Evolutionary conservation across 2,329 filamentous ascomycete species (phyloP), one percentile per base, ranked within the genome.

Genomic region (Graphiopsis chlorocephala): DNA sequence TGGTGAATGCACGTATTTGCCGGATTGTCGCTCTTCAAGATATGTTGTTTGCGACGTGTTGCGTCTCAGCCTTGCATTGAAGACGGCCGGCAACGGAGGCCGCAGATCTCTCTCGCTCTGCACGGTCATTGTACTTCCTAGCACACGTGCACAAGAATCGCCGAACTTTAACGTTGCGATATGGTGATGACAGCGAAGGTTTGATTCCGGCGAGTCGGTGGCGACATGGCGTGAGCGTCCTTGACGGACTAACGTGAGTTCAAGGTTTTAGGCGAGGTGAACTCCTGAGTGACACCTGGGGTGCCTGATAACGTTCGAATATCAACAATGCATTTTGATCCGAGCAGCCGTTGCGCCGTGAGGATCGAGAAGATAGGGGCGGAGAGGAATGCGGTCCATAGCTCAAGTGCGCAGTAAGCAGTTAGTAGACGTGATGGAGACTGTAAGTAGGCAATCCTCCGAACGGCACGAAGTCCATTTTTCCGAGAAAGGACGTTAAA

Each of bases 401-500:
- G 33, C 12, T 35, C 31, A n/a, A 38, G 55, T 20, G 28, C 55
- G 33, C 11, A 20, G 28, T 33, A 23, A 28, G 55, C 38, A 38
- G 35, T 38, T 58, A 23, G 35, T 23, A 45, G 23, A 17, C 26
- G 33, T 28, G 55, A 23, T 35, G 31, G 12, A 26, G 12, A 26
- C 55, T 35, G 33, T 25, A 58, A 42, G 14, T 14, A 15, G 55
- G 38, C 23, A 58, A 45, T 45, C 35, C 5, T 58, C 55, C 55
- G 55, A 25, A 25, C 55, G 35, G 55, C 17, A 10, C 12, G 23
- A 53, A n/a, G 8, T 53, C 23, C 12, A 60, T 48, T 60, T 28
- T 60, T n/a, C 57, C 42, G 48, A 52, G 4, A 17, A 31, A 33
- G 12, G 58, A 61, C 20, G 59, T 62, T 48, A 48, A 53, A 23